Base-by-base conservation (phyloP, 306 rosid genomes). In the Begonia peltatifolia region DNA sequence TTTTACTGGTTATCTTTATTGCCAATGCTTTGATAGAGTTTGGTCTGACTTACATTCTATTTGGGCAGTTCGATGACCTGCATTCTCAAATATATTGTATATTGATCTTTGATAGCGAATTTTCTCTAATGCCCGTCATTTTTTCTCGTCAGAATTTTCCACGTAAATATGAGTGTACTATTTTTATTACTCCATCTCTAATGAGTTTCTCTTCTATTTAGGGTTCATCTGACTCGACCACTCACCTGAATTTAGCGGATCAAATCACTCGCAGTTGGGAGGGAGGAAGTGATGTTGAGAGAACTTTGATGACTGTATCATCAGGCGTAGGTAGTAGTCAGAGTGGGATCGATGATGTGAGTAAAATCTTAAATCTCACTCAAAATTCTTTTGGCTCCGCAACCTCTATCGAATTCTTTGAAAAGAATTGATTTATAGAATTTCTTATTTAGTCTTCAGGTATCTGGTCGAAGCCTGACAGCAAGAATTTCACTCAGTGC, bases 401-500 rank as follows among this genome's bases (percentile, higher is more conserved):
- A 42, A 2, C n/a, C 57, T 67, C 44, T 68, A 61, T 59, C 43
- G 59, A 57, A 18, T 52, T 69, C 58, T 44, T 36, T 41, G 53
- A 15, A 15, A 52, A 52, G 17, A 30, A 30, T 5, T 30, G 38
- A 30, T 5, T 30, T 30, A 30, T 25, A 25, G 35, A 25, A n/a
- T 51, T 71, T 74, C 58, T 76, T 67, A 54, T 78, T 81, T 73
- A 83, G 99, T 72, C 52, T 54, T 71, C 78, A 57, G 80, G 67
- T 51, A 59, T 83, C 68, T 90, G 99, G 99, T 65, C 73, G 63
- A 69, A 68, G 66, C 82, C 83, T 47, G 46, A 75, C 80, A 79
- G 77, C 30, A 84, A 75, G 60, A 83, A 86, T 62, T 86, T 78
- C 72, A 77, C 79, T 61, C 84, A 76, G 46, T 90, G 99, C 77